Percentiles rank a stretch among this genome's conserved stretches.
These are phyloP conservation scores for Crassisporium funariophilum DNA, from an alignment of 768 basidiomycete species.

Conservation along the genomic window DNA sequence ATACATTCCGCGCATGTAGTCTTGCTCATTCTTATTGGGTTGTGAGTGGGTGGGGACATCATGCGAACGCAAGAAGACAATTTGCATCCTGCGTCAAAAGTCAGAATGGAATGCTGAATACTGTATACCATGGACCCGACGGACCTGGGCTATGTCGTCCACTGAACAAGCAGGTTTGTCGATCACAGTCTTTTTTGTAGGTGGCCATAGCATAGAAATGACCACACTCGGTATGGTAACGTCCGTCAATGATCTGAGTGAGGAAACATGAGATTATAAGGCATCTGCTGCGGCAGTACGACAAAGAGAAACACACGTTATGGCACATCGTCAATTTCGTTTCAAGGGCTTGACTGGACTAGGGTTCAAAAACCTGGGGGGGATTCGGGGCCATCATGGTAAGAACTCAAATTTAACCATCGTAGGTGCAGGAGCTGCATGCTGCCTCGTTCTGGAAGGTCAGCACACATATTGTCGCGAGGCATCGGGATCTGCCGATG, in stretches of 20 bases:
- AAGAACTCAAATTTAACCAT: conserved; percentile 27
- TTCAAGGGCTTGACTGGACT: conserved; percentile 18
- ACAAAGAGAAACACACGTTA: conserved; percentile 55
- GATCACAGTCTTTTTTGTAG: conserved; percentile 64
- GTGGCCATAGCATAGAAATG: conserved; percentile 78
- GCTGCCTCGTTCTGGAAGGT: conserved; percentile 43
- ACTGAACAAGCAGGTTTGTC: conserved; percentile 71
- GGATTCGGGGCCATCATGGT: conserved; percentile 18
- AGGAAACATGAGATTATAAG: conserved; percentile 3
- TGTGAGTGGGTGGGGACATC: conserved; percentile 69
- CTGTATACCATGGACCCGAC: conserved; percentile 7
- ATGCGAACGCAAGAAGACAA: conserved; percentile 57
- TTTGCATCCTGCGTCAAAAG: conserved; percentile 46
- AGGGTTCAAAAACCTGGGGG: conserved; percentile 21
- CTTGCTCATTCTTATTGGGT: conserved; percentile 72
- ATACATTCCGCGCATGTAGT: conserved; percentile 46
- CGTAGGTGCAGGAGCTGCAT: conserved; percentile 32
- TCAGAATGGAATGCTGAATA: no score
- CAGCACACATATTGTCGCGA: conserved; percentile 35
- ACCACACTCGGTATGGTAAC: conserved; percentile 67
- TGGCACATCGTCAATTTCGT: conserved; percentile 58
- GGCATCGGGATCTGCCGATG: conserved; percentile 43
- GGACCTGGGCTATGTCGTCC: conserved; percentile 58
- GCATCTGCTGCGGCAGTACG: not conserved
- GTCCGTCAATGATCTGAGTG: conserved; percentile 72